Percentiles rank a stretch among this genome's conserved stretches.
These are phyloP conservation scores for Aureobasidium mangrovei DNA, from an alignment of 2,329 filamentous ascomycete genomes.

Conservation along the genomic window DNA sequence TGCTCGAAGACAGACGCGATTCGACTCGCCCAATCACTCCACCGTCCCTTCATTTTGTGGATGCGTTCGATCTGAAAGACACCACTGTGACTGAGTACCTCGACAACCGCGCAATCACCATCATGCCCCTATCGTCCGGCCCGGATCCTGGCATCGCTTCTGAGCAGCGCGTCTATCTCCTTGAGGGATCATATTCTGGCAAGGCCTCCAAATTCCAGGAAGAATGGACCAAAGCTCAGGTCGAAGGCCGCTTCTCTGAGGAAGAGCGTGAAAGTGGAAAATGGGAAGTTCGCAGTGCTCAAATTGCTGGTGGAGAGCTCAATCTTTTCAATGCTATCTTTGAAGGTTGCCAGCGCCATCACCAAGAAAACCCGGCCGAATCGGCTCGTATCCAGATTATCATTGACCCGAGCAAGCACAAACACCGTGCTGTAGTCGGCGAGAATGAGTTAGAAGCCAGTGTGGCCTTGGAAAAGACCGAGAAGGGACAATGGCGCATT, in stretches of 20 bases:
- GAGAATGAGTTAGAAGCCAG: conserved; percentile 59
- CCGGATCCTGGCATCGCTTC: conserved; percentile 5
- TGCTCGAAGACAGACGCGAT: conserved; percentile 38
- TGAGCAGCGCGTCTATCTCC: conserved; percentile 43
- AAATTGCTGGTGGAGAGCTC: conserved; percentile 48
- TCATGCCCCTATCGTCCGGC: conserved; percentile 3
- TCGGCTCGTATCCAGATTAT: conserved; percentile 63
- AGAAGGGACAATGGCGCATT: conserved; percentile 48
- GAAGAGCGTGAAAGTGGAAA: conserved; percentile 68
- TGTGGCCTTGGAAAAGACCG: conserved; percentile 49
- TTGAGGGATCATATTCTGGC: conserved; percentile 68
- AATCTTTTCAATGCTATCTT: conserved; percentile 58
- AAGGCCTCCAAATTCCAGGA: conserved; percentile 70
- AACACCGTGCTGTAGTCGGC: conserved; percentile 30
- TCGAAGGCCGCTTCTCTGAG: conserved; percentile 79
- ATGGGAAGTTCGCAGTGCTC: conserved; percentile 70
- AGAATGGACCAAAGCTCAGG: conserved; percentile 75
- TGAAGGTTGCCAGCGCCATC: conserved; percentile 56
- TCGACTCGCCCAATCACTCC: conserved; percentile 36
- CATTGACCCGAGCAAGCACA: conserved; percentile 47
- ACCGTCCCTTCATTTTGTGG: conserved; percentile 62
- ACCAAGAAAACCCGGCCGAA: conserved; percentile 56
- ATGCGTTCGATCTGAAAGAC: conserved; percentile 12
- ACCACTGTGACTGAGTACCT: conserved; percentile 14
- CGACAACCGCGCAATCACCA: conserved; percentile 13